These are phyloP conservation scores for Furcasterigmium sp. DNA, from an alignment of 2,329 filamentous ascomycete species.

Conservation along the genomic window DNA sequence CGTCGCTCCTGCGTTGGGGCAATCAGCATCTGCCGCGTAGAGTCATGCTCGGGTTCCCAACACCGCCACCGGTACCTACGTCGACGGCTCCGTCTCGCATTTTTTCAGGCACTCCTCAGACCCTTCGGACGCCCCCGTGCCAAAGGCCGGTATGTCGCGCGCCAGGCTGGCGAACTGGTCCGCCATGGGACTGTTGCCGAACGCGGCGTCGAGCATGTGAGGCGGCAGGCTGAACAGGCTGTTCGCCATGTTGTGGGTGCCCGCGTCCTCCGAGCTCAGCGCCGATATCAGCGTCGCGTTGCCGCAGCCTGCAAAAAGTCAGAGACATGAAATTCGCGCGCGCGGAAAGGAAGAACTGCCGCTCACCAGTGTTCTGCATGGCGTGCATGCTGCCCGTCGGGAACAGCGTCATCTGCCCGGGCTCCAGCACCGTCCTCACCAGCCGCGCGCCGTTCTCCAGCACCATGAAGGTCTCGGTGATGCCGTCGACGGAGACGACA, in stretches of 20 bases:
- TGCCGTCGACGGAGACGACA: conserved; percentile 40
- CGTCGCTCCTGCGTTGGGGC: too few species aligned
- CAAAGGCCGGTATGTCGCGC: conserved; percentile 11
- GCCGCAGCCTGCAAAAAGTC: conserved; percentile 31
- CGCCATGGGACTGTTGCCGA: conserved; percentile 22
- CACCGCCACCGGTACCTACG: conserved; percentile 2
- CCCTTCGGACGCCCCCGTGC: conserved; percentile 12
- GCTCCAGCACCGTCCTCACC: conserved; percentile 31
- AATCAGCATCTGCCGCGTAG: too few species aligned
- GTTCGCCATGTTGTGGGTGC: conserved; percentile 42
- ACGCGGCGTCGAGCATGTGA: conserved; percentile 35
- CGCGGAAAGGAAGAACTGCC: conserved; percentile 8
- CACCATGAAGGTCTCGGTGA: conserved; percentile 45
- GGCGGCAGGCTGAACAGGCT: conserved; percentile 32
- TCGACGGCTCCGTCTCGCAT: conserved; percentile 5
- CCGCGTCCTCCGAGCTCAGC: conserved; percentile 41
- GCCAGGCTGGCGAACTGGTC: conserved; percentile 16
- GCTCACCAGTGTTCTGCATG: conserved; percentile 44
- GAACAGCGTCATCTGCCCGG: conserved; percentile 44
- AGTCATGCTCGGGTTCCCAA: too few species aligned
- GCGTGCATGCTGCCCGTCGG: conserved; percentile 39
- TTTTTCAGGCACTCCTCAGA: conserved; percentile 9
- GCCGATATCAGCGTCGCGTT: conserved; percentile 43
- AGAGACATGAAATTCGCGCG: background rate
- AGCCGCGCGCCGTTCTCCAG: conserved; percentile 42